phyloP scores from a whole-genome alignment of 2,329 filamentous ascomycete genomes.

The Stagonosporopsis tanaceti region DNA sequence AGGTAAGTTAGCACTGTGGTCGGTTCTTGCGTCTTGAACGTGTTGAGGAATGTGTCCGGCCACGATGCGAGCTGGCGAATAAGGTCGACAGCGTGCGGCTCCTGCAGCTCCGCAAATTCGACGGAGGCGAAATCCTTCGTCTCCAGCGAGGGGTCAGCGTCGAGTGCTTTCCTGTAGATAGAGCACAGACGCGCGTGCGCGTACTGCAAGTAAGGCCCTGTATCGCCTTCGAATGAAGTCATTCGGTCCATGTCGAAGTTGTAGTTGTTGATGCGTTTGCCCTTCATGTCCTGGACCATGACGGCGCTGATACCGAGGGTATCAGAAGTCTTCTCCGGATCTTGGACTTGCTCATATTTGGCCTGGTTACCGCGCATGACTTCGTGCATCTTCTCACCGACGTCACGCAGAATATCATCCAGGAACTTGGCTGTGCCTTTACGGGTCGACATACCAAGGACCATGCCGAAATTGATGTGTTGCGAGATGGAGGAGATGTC shows the following conservation, averaged over 20 bases:
- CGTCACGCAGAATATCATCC: conserved; percentile 61
- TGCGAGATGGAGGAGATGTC: conserved; percentile 67
- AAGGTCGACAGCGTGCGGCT: conserved; percentile 76
- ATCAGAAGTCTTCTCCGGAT: conserved; percentile 84
- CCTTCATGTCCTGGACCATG: conserved; percentile 98
- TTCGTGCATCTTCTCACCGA: conserved; percentile 96
- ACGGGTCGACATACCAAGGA: conserved; percentile 69
- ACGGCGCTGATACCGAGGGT: conserved; percentile 91
- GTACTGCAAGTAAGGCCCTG: conserved; percentile 85
- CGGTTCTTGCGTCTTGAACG: conserved; percentile 82
- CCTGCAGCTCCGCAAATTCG: conserved; percentile 72
- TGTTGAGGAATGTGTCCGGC: conserved; percentile 85
- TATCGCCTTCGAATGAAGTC: conserved; percentile 86
- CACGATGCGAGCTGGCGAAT: conserved; percentile 81
- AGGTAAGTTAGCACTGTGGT: conserved; percentile 74
- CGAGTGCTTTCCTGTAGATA: conserved; percentile 61
- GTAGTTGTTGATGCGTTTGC: conserved; percentile 80
- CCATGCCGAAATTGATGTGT: conserved; percentile 73
- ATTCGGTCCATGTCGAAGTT: conserved; percentile 82
- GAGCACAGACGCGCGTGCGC: conserved; percentile 60
- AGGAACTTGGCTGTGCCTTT: conserved; percentile 65
- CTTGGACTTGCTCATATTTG: conserved; percentile 89
- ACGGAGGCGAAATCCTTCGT: conserved; percentile 70
- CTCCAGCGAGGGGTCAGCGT: conserved; percentile 55
- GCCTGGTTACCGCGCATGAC: conserved; percentile 90